phyloP scores from a whole-genome alignment of 1,139 yeast genomes.

The Debaryomyces coudertii region DNA sequence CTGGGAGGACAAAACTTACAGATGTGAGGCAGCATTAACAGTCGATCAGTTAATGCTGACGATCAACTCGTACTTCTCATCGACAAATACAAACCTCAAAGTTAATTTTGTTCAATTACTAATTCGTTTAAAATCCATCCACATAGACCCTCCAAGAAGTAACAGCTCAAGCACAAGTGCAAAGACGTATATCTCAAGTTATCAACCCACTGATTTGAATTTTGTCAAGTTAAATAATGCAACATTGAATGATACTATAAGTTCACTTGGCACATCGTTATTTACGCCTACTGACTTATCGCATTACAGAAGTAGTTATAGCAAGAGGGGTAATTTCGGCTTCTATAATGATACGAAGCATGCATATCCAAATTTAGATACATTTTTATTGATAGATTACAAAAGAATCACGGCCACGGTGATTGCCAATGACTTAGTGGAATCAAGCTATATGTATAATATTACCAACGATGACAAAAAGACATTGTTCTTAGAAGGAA shows the following conservation, averaged over 20 bases:
- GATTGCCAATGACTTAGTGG: slow-evolving; percentile 28
- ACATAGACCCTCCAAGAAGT: background rate
- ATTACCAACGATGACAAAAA: slow-evolving; percentile 25
- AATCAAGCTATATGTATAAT: slow-evolving; percentile 23
- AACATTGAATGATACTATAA: slow-evolving; percentile 30
- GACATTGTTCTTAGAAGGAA: slow-evolving; percentile 23
- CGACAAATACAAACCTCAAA: slow-evolving; percentile 58
- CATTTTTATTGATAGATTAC: slow-evolving; percentile 45
- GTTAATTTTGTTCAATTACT: slow-evolving; percentile 59
- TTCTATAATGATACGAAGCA: slow-evolving; percentile 27
- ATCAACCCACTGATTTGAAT: background rate
- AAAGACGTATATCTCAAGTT: background rate
- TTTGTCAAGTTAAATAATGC: slow-evolving; percentile 28
- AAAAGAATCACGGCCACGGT: slow-evolving; percentile 47
- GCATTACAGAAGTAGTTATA: slow-evolving; percentile 4
- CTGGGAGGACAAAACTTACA: slow-evolving; percentile 34
- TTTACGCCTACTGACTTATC: slow-evolving; percentile 33
- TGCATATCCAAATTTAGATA: slow-evolving; percentile 42
- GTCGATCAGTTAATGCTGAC: slow-evolving; percentile 39
- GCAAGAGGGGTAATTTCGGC: background rate
- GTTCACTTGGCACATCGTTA: slow-evolving; percentile 22
- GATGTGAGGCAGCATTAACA: slow-evolving; percentile 50
- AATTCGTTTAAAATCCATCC: slow-evolving; percentile 44
- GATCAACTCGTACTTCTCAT: slow-evolving; percentile 40
- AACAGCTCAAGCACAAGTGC: background rate